Conservation (phyloP, 306 rosid species). For the Ceratonia siliqua region DNA sequence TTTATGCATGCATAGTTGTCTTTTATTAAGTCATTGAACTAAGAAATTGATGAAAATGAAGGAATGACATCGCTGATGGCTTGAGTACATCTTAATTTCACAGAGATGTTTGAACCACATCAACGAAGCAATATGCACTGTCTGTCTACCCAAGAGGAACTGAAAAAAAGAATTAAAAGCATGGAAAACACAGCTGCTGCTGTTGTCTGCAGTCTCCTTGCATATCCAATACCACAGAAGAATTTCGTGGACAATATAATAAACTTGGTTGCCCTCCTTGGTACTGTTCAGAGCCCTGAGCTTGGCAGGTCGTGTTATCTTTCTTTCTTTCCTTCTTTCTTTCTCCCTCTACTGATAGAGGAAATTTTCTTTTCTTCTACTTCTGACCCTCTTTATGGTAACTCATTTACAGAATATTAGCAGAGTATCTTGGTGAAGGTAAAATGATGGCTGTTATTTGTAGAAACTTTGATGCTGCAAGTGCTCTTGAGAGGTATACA, state of each 20-base stretch:
- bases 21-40: not conserved
- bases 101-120: slow-evolving; percentile 36
- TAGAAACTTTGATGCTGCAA: slow-evolving; percentile 49
- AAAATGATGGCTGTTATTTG: slow-evolving; percentile 60
- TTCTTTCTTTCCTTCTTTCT: not conserved
- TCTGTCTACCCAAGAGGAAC: slow-evolving; percentile 38
- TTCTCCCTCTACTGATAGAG: not conserved
- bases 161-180: slow-evolving; percentile 35
- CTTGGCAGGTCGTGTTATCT: slow-evolving; percentile 61
- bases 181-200: slow-evolving; percentile 50
- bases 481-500: slow-evolving; percentile 45
- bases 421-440: slow-evolving; percentile 72
- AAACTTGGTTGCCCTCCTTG: slow-evolving; percentile 63
- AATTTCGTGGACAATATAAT: slow-evolving; percentile 45
- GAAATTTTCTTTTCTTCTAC: not conserved
- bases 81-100: not conserved
- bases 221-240: slow-evolving; percentile 2
- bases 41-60: not conserved
- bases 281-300: slow-evolving; percentile 46
- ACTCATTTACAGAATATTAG: slow-evolving; percentile 46
- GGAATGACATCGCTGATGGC: not conserved
- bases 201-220: slow-evolving; percentile 31
- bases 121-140: not conserved
- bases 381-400: slow-evolving; percentile 7
- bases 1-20: not conserved